These are phyloP conservation scores for Aristolochia californica DNA, from an alignment of 164 flowering plant species.

Conservation along the genomic window DNA sequence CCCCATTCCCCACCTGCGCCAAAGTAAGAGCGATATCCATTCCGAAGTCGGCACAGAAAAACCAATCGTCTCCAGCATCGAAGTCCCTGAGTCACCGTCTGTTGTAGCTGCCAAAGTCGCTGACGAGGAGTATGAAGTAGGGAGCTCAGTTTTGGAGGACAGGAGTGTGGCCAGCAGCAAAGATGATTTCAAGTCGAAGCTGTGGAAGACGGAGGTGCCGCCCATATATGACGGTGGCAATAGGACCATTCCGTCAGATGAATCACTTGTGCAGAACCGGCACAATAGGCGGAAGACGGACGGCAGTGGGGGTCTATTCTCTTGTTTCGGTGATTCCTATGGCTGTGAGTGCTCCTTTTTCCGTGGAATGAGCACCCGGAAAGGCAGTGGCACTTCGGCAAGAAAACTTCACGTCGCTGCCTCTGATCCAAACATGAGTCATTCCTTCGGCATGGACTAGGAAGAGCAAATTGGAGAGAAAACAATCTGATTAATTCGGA, in stretches of 20 bases:
- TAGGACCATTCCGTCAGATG: slow-evolving; percentile 3
- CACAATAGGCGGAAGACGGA: slow-evolving; percentile 22
- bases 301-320: slow-evolving; percentile 29
- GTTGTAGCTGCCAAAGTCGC: slow-evolving; percentile 7
- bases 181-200: slow-evolving; percentile 23
- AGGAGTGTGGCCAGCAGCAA: slow-evolving; percentile 34
- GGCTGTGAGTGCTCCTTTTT: slow-evolving; percentile 57
- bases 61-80: slow-evolving; percentile 1
- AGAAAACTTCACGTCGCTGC: too few relatives aligned
- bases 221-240: slow-evolving; percentile 39
- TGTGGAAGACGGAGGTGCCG: slow-evolving; percentile 47
- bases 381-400: too few relatives aligned
- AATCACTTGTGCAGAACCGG: slow-evolving; percentile 12
- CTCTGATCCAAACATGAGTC: too few relatives aligned
- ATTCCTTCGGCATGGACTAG: too few relatives aligned
- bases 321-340: slow-evolving; percentile 63
- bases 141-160: slow-evolving; percentile 32
- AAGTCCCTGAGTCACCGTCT: slow-evolving; percentile 14
- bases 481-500: too few relatives aligned
- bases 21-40: slow-evolving; percentile 29
- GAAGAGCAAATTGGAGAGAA: too few relatives aligned
- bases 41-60: slow-evolving; percentile 5
- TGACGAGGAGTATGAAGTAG: slow-evolving; percentile 9
- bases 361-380: slow-evolving; percentile 17
- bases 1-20: slow-evolving; percentile 17